These are phyloP conservation scores for Teunomyces tritomae DNA, from an alignment of 805 yeast genomes.

Conservation along the genomic window DNA sequence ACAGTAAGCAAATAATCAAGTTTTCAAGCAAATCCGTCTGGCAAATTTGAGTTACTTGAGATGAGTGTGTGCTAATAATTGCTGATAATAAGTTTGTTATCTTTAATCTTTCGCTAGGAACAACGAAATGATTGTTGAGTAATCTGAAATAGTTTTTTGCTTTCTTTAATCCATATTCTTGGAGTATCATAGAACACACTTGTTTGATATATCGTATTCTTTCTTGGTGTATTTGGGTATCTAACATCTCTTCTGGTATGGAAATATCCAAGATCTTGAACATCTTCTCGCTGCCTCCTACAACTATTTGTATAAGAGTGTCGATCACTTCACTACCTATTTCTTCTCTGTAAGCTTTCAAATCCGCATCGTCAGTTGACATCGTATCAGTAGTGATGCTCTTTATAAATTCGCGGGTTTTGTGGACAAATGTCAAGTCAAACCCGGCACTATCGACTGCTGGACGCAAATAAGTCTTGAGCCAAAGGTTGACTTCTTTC, in stretches of 20 bases:
- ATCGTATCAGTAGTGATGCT: conserved; percentile 15
- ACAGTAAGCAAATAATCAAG: conserved; percentile 35
- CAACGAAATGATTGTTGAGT: conserved; percentile 33
- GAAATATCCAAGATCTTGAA: conserved; percentile 17
- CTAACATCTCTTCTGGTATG: conserved; percentile 13
- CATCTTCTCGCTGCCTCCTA: conserved; percentile 16
- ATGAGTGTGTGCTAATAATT: conserved; percentile 25
- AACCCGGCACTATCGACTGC: conserved; percentile 61
- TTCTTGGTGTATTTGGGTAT: conserved; percentile 44
- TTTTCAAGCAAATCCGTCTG: conserved; percentile 35
- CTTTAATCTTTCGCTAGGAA: conserved; percentile 34
- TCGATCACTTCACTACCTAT: conserved; percentile 23
- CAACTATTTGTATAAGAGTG: conserved; percentile 22
- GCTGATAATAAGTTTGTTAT: conserved; percentile 36
- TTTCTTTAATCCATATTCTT: conserved; percentile 40
- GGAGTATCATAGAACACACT: conserved; percentile 42
- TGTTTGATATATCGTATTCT: conserved; percentile 45
- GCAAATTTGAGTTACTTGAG: conserved; percentile 27
- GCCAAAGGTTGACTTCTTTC: conserved; percentile 45
- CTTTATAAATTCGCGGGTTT: conserved; percentile 26
- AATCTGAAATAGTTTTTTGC: conserved; percentile 35
- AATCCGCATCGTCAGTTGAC: conserved; percentile 19
- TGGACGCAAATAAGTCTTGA: conserved; percentile 43
- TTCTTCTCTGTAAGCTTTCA: conserved; percentile 17
- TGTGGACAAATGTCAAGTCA: conserved; percentile 35